Conservation (phyloP, 169 alveolate genomes). For the Plasmodium vivax region DNA sequence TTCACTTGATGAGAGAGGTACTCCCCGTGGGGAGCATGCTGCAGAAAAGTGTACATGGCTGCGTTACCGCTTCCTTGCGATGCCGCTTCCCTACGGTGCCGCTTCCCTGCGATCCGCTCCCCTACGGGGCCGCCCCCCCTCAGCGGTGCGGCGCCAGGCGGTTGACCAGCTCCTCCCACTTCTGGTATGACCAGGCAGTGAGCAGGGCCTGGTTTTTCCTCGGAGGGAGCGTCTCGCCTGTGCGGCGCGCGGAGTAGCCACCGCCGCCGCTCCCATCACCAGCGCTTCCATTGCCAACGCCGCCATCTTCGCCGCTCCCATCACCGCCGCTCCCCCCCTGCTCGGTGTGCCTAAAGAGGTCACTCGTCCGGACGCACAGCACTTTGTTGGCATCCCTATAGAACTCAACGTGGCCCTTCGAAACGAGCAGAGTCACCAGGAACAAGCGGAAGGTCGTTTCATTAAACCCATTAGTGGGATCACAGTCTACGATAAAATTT, state of each 20-base stretch:
- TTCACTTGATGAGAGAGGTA: not conserved
- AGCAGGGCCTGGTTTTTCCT: constrained; percentile 63
- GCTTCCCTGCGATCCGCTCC: not conserved
- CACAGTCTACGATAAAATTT: constrained; percentile 81
- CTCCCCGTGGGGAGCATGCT: not conserved
- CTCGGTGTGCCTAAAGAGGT: not conserved
- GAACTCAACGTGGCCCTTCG: constrained; percentile 79
- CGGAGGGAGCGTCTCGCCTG: not conserved
- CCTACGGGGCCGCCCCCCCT: too few relatives aligned
- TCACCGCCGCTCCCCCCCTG: not conserved
- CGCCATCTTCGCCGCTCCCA: not conserved
- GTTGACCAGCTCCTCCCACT: constrained; percentile 19
- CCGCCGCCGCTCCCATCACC: too few relatives aligned
- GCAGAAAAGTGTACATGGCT: not conserved
- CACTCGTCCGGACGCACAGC: constrained; percentile 25
- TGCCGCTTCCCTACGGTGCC: not conserved
- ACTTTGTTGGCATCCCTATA: constrained; percentile 31
- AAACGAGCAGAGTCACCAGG: constrained; percentile 78
- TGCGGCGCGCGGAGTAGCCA: not conserved
- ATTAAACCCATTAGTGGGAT: constrained; percentile 81
- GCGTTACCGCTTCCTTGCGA: not conserved
- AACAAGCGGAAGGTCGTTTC: constrained; percentile 81
- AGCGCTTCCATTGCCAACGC: not conserved
- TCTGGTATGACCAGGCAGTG: constrained; percentile 63
- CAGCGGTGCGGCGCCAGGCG: not conserved